phyloP scores from a whole-genome alignment of 2,329 filamentous ascomycete genomes.

The Hymenoscyphus albidus region DNA sequence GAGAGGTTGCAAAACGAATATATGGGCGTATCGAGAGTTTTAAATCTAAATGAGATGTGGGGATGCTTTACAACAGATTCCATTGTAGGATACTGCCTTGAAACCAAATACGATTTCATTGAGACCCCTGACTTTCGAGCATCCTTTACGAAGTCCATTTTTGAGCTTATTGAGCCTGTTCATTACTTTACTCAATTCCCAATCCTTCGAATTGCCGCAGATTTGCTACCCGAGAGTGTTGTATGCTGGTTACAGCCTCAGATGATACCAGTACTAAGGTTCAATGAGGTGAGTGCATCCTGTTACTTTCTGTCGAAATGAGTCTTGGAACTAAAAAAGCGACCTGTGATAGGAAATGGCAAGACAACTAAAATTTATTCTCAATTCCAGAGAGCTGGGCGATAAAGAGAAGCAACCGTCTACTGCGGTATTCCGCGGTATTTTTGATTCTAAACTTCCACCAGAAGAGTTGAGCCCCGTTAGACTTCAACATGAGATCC shows the following conservation, averaged over 20 bases:
- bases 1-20: background rate
- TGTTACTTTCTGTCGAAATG: background rate
- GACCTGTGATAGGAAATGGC: background rate
- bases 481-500: slow-evolving; percentile 35
- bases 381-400: background rate
- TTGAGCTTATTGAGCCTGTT: background rate
- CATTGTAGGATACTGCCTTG: slow-evolving; percentile 29
- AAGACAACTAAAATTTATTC: background rate
- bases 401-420: background rate
- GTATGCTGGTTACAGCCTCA: background rate
- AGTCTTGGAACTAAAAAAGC: background rate
- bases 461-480: background rate
- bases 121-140: background rate
- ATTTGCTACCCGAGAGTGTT: background rate
- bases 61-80: slow-evolving; percentile 22
- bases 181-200: background rate
- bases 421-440: background rate
- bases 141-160: background rate
- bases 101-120: background rate
- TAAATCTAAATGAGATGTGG: slow-evolving; percentile 12
- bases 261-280: background rate
- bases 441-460: background rate
- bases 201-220: background rate
- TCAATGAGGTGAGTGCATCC: background rate
- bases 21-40: background rate